phyloP scores from a whole-genome alignment of 768 basidiomycete species.

The Tephrocybe sp. region DNA sequence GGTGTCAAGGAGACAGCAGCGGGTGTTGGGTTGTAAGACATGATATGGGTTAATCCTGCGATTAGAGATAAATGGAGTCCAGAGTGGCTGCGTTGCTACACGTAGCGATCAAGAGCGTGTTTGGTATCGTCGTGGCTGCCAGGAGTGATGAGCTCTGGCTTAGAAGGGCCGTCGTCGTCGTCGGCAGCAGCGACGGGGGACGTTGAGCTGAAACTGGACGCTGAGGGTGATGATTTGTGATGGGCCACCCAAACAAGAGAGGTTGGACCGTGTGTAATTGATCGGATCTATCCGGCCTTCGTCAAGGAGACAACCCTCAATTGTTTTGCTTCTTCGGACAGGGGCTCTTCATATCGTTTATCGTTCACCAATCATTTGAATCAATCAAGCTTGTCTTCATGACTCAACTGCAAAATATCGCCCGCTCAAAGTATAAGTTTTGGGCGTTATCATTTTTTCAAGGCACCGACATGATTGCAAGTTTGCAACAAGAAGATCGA shows the following conservation, averaged over 20 bases:
- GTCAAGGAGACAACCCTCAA: slow-evolving; percentile 18
- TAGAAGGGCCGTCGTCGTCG: slow-evolving; percentile 8
- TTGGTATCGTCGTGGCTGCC: slow-evolving; percentile 8
- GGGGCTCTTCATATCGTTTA: no score
- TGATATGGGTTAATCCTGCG: slow-evolving; percentile 13
- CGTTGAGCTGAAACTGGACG: slow-evolving; percentile 12
- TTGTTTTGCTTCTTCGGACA: not conserved
- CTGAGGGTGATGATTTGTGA: slow-evolving; percentile 9
- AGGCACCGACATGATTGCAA: no score
- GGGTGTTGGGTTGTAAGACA: slow-evolving; percentile 39
- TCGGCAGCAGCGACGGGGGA: slow-evolving; percentile 11
- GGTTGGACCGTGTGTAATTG: slow-evolving; percentile 5
- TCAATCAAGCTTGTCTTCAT: no score
- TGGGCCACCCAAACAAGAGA: slow-evolving; percentile 15
- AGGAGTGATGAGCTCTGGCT: slow-evolving; percentile 2
- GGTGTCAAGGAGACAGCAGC: slow-evolving; percentile 62
- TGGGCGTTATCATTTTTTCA: no score
- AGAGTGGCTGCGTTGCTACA: slow-evolving; percentile 7
- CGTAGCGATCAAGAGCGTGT: not conserved
- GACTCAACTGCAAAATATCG: no score
- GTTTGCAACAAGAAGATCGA: no score
- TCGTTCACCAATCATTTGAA: no score
- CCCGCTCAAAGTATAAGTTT: no score
- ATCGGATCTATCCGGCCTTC: slow-evolving; percentile 23
- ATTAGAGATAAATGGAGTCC: slow-evolving; percentile 4